phyloP scores from a whole-genome alignment of 2,329 filamentous ascomycete species.

The Beauveria sp. region DNA sequence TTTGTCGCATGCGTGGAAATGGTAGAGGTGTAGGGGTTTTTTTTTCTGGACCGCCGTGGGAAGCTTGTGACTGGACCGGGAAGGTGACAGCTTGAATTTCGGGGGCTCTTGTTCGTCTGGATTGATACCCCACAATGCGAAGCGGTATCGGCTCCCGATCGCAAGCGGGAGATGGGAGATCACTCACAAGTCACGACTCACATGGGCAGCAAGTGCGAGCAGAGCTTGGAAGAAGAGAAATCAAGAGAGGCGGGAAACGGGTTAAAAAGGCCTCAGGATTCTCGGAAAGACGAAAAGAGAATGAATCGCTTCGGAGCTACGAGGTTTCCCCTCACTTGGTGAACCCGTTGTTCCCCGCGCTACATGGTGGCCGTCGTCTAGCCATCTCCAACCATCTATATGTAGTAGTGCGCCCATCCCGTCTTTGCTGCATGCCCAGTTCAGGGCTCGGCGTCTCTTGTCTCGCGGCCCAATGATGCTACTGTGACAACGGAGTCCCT shows the following conservation, averaged over 20 bases:
- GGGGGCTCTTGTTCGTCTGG: neutral
- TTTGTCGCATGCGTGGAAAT: neutral
- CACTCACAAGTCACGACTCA: neutral
- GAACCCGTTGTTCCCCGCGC: constrained; percentile 7
- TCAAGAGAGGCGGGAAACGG: too few relatives aligned
- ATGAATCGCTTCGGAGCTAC: neutral
- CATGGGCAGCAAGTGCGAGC: neutral
- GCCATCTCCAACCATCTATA: neutral
- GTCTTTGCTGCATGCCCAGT: neutral
- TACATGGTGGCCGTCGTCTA: neutral
- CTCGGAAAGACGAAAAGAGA: neutral
- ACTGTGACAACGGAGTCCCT: too few relatives aligned
- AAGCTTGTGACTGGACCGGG: constrained; percentile 7
- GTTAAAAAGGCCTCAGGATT: neutral
- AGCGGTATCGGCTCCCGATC: constrained; percentile 10
- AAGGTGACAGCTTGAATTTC: neutral
- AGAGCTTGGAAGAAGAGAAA: neutral
- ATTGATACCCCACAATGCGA: constrained; percentile 6
- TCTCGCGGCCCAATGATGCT: constrained; percentile 5
- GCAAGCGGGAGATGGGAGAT: neutral
- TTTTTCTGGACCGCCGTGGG: neutral
- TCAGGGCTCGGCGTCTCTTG: neutral
- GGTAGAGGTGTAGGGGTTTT: neutral
- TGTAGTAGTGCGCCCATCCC: neutral
- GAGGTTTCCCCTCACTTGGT: constrained; percentile 4